Conservation (phyloP, 148 eudicot genomes). For the Cornus controversa region DNA sequence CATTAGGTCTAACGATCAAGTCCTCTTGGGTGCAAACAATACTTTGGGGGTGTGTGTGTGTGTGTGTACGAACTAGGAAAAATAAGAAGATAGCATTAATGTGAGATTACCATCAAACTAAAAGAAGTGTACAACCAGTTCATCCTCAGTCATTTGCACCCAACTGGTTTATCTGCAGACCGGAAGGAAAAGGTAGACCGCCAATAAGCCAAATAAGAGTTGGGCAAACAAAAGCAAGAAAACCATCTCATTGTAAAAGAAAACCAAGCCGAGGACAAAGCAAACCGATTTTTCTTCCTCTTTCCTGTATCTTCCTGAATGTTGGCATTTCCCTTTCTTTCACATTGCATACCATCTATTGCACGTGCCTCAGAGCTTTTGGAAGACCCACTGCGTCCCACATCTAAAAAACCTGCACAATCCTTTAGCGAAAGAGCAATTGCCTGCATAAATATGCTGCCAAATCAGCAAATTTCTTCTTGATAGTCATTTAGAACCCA, state of each 20-base stretch:
- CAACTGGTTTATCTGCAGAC: slow-evolving; percentile 51
- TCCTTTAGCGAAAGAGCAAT: slow-evolving; percentile 75
- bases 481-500: too few relatives aligned
- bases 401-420: slow-evolving; percentile 23
- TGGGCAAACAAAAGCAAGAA: neutral
- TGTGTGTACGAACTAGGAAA: too few relatives aligned
- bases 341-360: slow-evolving; percentile 14
- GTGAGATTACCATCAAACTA: slow-evolving; percentile 77
- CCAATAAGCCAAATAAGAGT: slow-evolving; percentile 2
- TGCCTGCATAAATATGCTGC: slow-evolving; percentile 45
- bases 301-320: slow-evolving; percentile 36
- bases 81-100: too few relatives aligned
- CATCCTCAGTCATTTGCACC: slow-evolving; percentile 87
- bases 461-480: too few relatives aligned
- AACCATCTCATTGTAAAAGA: too few relatives aligned
- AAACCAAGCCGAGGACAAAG: too few relatives aligned
- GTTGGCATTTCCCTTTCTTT: slow-evolving; percentile 29
- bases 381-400: slow-evolving; percentile 20
- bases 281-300: slow-evolving; percentile 58
- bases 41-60: too few relatives aligned
- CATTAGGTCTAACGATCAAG: too few relatives aligned
- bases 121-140: slow-evolving; percentile 77
- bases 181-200: neutral
- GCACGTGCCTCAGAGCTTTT: slow-evolving; percentile 20
- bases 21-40: too few relatives aligned